A percentile compares a stretch with the other conserved stretches of the same genome.
Evolutionary conservation across 2,329 filamentous ascomycete genomes (phyloP).

Genomic region (Ilyonectria destructans): DNA sequence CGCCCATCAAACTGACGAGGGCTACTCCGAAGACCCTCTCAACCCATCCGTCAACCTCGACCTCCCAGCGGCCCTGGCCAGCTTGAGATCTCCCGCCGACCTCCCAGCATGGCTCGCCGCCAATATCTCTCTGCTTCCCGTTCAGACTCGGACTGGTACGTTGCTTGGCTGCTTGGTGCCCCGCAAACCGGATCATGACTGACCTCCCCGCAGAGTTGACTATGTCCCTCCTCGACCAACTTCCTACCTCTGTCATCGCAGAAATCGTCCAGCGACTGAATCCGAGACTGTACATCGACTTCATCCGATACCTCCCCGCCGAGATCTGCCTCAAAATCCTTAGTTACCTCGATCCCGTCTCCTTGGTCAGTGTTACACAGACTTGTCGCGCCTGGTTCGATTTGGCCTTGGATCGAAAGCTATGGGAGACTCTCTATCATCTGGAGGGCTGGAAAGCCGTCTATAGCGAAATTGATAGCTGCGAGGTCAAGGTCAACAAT

Average conservation of each 20-base stretch:
- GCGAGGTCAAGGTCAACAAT: slow-evolving; percentile 74
- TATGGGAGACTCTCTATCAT: slow-evolving; percentile 90
- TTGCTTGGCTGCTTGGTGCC: slow-evolving; percentile 20
- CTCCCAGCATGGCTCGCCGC: slow-evolving; percentile 66
- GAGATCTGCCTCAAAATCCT: slow-evolving; percentile 95
- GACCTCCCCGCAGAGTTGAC: slow-evolving; percentile 76
- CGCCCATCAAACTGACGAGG: slow-evolving; percentile 81
- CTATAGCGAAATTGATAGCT: slow-evolving; percentile 74
- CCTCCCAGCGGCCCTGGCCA: slow-evolving; percentile 53
- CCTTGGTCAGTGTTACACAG: slow-evolving; percentile 84
- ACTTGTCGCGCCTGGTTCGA: slow-evolving; percentile 88
- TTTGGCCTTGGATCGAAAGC: slow-evolving; percentile 84
- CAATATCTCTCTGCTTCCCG: slow-evolving; percentile 66
- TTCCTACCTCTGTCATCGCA: slow-evolving; percentile 86
- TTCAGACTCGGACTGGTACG: slow-evolving; percentile 67
- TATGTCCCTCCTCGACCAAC: slow-evolving; percentile 82
- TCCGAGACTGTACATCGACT: slow-evolving; percentile 93
- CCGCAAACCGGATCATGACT: slow-evolving; percentile 28
- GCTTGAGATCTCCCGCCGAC: slow-evolving; percentile 59
- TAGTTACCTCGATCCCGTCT: slow-evolving; percentile 85
- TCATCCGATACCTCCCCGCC: slow-evolving; percentile 86
- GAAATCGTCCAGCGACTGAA: slow-evolving; percentile 86
- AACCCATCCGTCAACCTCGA: slow-evolving; percentile 59
- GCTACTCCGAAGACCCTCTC: slow-evolving; percentile 85
- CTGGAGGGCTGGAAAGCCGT: slow-evolving; percentile 90